Evolutionary conservation across 208 protist species (phyloP).

Genomic region (Leishmania braziliensis): DNA sequence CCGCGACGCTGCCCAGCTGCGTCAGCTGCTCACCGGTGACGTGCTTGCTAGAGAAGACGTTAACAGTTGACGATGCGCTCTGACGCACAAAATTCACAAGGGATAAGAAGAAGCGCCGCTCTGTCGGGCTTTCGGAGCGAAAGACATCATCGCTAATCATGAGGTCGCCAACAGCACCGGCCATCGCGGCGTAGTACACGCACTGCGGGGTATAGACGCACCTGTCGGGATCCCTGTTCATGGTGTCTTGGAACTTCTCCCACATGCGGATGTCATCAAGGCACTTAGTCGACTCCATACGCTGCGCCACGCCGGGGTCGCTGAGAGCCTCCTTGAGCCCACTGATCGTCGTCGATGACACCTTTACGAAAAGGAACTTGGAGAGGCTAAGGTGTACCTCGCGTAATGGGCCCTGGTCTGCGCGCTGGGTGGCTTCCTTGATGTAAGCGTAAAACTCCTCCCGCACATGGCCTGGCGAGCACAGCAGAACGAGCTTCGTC

Average conservation of each 20-base stretch:
- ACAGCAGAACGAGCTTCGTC: constrained; percentile 95
- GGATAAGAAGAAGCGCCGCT: constrained; percentile 90
- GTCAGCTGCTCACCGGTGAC: constrained; percentile 95
- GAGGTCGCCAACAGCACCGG: constrained; percentile 80
- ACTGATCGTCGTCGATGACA: constrained; percentile 85
- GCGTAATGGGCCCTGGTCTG: constrained; percentile 62
- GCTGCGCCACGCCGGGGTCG: constrained; percentile 72
- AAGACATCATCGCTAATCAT: constrained; percentile 95
- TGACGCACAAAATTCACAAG: constrained; percentile 90
- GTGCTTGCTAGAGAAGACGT: constrained; percentile 95
- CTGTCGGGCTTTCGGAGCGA: constrained; percentile 79
- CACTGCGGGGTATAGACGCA: constrained; percentile 94
- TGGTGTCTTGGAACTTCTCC: constrained; percentile 93
- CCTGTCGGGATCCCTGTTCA: constrained; percentile 85
- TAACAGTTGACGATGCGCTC: constrained; percentile 74
- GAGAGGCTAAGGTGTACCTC: constrained; percentile 78
- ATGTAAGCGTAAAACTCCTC: constrained; percentile 84
- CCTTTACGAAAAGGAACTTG: constrained; percentile 93
- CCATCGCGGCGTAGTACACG: constrained; percentile 82
- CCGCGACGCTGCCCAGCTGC: constrained; percentile 93
- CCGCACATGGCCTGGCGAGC: constrained; percentile 93
- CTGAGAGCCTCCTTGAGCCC: constrained; percentile 89
- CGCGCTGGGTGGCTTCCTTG: constrained; percentile 40
- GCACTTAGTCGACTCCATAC: constrained; percentile 91
- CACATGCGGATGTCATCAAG: constrained; percentile 91